These are phyloP conservation scores for Entophlyctis luteolus DNA, from an alignment of 192 early-diverging fungal species.

Conservation along the genomic window DNA sequence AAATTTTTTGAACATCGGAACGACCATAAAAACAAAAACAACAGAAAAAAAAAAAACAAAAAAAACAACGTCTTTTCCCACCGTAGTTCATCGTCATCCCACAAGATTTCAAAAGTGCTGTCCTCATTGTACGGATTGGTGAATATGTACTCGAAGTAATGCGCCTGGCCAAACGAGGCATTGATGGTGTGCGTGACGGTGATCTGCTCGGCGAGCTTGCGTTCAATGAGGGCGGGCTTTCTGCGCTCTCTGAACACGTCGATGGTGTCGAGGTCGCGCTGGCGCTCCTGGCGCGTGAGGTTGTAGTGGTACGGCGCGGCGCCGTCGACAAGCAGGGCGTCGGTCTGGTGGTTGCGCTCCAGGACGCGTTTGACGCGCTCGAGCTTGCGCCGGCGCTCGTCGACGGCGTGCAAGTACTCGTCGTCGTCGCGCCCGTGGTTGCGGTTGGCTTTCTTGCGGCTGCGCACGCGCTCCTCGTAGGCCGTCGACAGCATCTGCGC, in stretches of 20 bases:
- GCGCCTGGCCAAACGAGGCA: constrained; percentile 41
- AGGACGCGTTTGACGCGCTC: constrained; percentile 18
- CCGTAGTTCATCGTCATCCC: constrained; percentile 44
- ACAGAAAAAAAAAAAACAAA: neutral
- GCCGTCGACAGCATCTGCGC: constrained; percentile 24
- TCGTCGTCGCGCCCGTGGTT: constrained; percentile 17
- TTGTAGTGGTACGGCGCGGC: constrained; percentile 27
- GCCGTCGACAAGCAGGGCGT: neutral
- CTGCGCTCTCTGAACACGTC: constrained; percentile 36
- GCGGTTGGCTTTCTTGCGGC: neutral
- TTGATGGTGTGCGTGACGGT: constrained; percentile 34
- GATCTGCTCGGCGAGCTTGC: constrained; percentile 28
- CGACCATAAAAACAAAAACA: neutral
- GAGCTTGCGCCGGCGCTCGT: constrained; percentile 27
- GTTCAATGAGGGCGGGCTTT: constrained; percentile 25
- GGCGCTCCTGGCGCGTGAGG: constrained; percentile 30
- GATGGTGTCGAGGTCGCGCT: constrained; percentile 44
- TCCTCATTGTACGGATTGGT: constrained; percentile 44
- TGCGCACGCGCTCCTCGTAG: constrained; percentile 27
- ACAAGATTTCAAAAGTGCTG: constrained; percentile 38
- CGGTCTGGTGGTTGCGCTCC: neutral
- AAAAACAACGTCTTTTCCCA: neutral
- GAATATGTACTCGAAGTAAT: constrained; percentile 42
- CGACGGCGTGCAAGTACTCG: constrained; percentile 9
- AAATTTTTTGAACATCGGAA: too few relatives aligned